These are phyloP conservation scores for Nicotiana undulata DNA, from an alignment of 257 asterid species.

Conservation along the genomic window DNA sequence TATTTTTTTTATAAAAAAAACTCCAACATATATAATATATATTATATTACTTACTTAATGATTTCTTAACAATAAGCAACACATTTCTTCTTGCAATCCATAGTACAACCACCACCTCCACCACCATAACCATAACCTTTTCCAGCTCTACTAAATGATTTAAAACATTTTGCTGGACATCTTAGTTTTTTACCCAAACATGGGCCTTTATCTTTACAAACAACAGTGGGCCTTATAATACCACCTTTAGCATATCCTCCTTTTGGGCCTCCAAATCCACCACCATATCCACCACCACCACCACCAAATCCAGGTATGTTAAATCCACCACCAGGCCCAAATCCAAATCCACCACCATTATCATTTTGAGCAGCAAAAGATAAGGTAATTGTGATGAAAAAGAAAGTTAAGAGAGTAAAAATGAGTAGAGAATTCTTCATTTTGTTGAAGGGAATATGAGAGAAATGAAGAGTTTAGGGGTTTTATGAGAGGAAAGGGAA, in stretches of 20 bases:
- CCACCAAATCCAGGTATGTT: slow-evolving; percentile 55
- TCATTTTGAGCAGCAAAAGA: slow-evolving; percentile 25
- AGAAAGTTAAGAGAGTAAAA: slow-evolving; percentile 13
- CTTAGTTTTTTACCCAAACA: slow-evolving; percentile 64
- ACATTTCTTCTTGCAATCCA: slow-evolving; percentile 78
- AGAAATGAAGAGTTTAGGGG: not conserved
- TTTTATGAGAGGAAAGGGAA: slow-evolving; percentile 7
- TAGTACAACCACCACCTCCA: slow-evolving; percentile 86
- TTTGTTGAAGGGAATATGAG: not conserved
- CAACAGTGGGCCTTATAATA: slow-evolving; percentile 30
- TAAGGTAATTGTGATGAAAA: slow-evolving; percentile 26
- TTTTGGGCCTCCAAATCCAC: slow-evolving; percentile 66
- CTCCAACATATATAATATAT: not conserved
- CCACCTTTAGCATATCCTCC: slow-evolving; percentile 58
- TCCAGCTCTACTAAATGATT: slow-evolving; percentile 60
- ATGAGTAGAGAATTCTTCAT: slow-evolving; percentile 27
- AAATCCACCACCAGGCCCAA: slow-evolving; percentile 51
- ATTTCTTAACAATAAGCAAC: slow-evolving; percentile 45
- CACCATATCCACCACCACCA: slow-evolving; percentile 67
- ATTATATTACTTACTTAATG: not conserved
- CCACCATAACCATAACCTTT: slow-evolving; percentile 85
- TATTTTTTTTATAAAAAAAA: not conserved
- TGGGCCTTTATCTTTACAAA: slow-evolving; percentile 68
- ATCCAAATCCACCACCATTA: slow-evolving; percentile 21
- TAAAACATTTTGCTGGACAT: slow-evolving; percentile 90